phyloP scores from a whole-genome alignment of 257 asterid species.

The Solanum pennellii region DNA sequence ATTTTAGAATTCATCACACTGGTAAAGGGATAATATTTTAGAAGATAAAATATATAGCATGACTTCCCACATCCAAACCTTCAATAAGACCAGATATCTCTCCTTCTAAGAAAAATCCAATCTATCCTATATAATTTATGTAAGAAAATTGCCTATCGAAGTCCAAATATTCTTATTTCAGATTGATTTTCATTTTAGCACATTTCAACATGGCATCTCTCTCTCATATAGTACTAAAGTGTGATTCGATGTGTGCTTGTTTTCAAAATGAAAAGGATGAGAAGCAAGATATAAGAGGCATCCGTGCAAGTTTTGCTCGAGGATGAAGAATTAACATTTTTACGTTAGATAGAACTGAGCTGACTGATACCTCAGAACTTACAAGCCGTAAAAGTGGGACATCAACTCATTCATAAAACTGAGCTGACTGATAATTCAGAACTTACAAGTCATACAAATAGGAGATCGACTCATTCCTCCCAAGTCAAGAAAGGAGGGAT shows the following conservation, averaged over 20 bases:
- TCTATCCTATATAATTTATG: not conserved
- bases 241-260: not conserved
- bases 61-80: not conserved
- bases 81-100: not conserved
- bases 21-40: not conserved
- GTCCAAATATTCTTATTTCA: not conserved
- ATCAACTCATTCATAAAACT: not conserved
- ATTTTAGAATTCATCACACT: slow-evolving; percentile 1
- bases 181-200: not conserved
- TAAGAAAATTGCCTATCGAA: not conserved
- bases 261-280: not conserved
- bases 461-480: not conserved
- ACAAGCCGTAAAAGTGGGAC: not conserved
- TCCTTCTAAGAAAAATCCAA: not conserved
- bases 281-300: not conserved
- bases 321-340: not conserved
- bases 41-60: not conserved
- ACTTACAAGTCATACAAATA: not conserved
- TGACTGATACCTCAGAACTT: not conserved
- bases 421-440: not conserved
- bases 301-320: not conserved
- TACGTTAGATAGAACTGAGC: not conserved
- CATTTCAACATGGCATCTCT: not conserved
- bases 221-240: not conserved
- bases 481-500: not conserved